A percentile compares a stretch with the other conserved stretches of the same genome.
Evolutionary conservation across 257 asterid species (phyloP).

Genomic region (Gentiana macrophylla): DNA sequence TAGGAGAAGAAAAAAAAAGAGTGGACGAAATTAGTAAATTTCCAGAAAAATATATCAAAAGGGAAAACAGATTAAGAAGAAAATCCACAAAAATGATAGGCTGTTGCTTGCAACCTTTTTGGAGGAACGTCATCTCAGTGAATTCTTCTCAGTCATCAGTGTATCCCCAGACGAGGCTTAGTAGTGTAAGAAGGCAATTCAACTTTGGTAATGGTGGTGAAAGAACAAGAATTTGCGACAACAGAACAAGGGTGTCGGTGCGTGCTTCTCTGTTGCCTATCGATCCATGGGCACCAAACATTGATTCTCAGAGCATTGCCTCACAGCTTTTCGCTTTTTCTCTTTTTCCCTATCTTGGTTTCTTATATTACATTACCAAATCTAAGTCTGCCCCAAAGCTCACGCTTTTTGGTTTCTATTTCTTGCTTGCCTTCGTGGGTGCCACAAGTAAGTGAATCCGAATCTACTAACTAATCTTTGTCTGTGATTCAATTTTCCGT

Average conservation of each 20-base stretch:
- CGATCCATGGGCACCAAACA: constrained; percentile 91
- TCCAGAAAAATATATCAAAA: too few species aligned
- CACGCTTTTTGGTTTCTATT: constrained; percentile 92
- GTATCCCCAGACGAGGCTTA: constrained; percentile 8
- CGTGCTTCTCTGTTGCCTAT: constrained; percentile 51
- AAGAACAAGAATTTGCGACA: constrained; percentile 9
- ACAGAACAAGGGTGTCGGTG: constrained; percentile 24
- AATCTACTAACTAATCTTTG: not conserved
- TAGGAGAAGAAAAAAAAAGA: too few species aligned
- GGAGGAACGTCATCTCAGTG: constrained; percentile 20
- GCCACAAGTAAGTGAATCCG: constrained; percentile 61
- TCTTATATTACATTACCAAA: constrained; percentile 77
- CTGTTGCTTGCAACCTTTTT: constrained; percentile 21
- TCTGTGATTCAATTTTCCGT: not conserved
- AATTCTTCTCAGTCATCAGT: constrained; percentile 19
- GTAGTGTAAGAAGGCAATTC: constrained; percentile 2
- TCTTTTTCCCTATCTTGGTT: constrained; percentile 74
- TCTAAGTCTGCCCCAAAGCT: constrained; percentile 83
- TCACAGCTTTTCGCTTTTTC: constrained; percentile 87
- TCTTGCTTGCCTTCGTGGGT: constrained; percentile 84
- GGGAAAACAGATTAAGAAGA: not conserved
- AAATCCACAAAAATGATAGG: constrained; percentile 6
- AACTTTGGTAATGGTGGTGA: constrained; percentile 4
- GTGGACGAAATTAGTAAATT: too few species aligned
- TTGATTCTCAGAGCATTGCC: constrained; percentile 76